Evolutionary conservation across 179 eudicot species (phyloP).

Genomic region (Amaranthus tricolor): DNA sequence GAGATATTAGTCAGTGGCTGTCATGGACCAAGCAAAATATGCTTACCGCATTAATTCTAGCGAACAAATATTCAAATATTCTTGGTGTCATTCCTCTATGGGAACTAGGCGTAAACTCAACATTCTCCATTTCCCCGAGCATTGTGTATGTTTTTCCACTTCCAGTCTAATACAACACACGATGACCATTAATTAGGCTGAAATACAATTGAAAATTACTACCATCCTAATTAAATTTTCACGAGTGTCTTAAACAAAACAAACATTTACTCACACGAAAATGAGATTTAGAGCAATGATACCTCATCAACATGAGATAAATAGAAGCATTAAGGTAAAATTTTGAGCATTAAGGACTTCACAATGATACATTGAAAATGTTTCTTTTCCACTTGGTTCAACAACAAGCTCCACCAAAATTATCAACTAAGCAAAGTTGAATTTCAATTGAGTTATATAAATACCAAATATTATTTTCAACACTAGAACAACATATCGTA

Average conservation of each 20-base stretch:
- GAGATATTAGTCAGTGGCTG: constrained; percentile 9
- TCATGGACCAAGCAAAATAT: constrained; percentile 9
- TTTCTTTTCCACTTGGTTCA: neutral
- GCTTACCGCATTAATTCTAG: constrained; percentile 94
- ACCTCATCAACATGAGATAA: neutral
- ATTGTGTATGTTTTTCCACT: constrained; percentile 97
- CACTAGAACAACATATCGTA: neutral
- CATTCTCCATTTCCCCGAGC: constrained; percentile 90
- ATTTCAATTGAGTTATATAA: neutral
- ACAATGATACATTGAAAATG: neutral
- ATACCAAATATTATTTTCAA: neutral
- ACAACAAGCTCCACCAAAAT: neutral
- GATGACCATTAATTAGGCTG: neutral
- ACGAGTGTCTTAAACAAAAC: too few relatives aligned
- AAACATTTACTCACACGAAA: neutral
- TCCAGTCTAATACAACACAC: constrained; percentile 61
- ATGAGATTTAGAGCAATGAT: neutral
- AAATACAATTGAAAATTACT: neutral
- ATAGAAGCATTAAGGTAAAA: too few relatives aligned
- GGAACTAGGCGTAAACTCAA: constrained; percentile 73
- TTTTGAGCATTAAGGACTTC: neutral
- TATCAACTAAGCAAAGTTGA: neutral
- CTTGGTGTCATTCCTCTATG: constrained; percentile 97
- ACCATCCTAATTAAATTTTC: neutral
- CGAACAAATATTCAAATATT: constrained; percentile 94